phyloP scores from a whole-genome alignment of 108 stramenopile genomes.

The Pseudonitzschia delicatissima region DNA sequence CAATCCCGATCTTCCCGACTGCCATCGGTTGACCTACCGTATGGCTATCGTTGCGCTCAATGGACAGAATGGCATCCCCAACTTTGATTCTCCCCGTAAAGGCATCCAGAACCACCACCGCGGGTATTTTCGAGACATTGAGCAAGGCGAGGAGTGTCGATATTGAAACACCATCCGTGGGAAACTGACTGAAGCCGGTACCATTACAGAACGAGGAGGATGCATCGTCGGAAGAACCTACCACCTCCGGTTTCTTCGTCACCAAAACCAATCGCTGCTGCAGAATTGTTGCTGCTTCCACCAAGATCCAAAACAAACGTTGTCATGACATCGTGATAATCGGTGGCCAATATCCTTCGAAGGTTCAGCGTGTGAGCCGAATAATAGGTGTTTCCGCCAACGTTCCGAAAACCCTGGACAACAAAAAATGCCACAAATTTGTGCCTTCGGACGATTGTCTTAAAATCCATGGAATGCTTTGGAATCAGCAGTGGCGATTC shows the following conservation, averaged over 20 bases:
- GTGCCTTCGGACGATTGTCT: not conserved
- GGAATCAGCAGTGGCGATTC: not conserved
- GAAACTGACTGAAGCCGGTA: conserved; percentile 23
- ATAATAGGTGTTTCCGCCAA: conserved; percentile 3
- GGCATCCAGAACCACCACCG: conserved; percentile 23
- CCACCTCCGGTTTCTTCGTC: not conserved
- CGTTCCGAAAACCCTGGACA: conserved; percentile 7
- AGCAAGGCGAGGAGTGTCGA: conserved; percentile 19
- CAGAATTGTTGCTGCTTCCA: not conserved
- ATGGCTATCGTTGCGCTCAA: conserved; percentile 28
- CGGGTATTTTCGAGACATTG: conserved; percentile 22
- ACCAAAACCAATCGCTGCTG: not conserved
- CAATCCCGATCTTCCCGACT: conserved; percentile 22
- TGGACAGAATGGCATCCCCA: conserved; percentile 22
- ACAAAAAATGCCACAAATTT: conserved; percentile 33
- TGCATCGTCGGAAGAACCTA: not conserved
- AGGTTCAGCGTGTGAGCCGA: conserved; percentile 21
- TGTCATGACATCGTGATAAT: conserved; percentile 29
- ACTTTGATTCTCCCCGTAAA: conserved; percentile 9
- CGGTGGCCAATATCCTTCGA: conserved; percentile 16
- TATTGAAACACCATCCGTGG: not conserved
- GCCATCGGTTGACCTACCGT: conserved; percentile 24
- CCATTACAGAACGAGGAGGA: conserved; percentile 22
- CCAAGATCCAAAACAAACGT: conserved; percentile 23
- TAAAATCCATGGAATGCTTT: conserved; percentile 10